Percentiles rank a stretch among this genome's conserved stretches.
Evolutionary conservation across 306 rosid species (phyloP).

Genomic region (Bauhinia variegata): DNA sequence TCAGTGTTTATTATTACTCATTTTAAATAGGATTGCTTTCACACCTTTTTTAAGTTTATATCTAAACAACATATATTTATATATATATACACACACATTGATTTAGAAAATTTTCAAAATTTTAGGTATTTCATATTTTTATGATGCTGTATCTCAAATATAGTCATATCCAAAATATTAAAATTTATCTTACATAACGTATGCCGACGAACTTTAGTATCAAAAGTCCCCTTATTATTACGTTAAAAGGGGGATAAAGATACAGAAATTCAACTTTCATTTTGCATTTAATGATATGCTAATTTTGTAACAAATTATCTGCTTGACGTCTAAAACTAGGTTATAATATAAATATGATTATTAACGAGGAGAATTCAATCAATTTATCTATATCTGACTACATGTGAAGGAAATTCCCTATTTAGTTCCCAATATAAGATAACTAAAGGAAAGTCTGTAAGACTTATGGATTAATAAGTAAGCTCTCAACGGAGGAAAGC

Average conservation of each 20-base stretch:
- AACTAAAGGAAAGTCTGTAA: background rate
- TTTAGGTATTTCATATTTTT: too few species aligned
- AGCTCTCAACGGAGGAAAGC: background rate
- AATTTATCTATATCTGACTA: constrained; percentile 13
- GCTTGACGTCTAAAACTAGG: constrained; percentile 21
- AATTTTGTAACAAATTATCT: background rate
- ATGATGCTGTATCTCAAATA: too few species aligned
- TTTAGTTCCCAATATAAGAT: background rate
- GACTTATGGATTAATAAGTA: constrained; percentile 12
- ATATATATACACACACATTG: too few species aligned
- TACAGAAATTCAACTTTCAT: background rate
- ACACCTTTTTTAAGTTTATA: too few species aligned
- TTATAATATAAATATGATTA: constrained; percentile 6
- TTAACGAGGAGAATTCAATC: constrained; percentile 12
- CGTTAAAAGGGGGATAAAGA: background rate
- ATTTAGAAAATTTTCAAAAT: too few species aligned
- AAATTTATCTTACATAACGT: too few species aligned
- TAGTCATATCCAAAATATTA: too few species aligned
- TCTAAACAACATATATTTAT: too few species aligned
- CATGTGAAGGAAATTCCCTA: background rate
- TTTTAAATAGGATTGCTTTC: too few species aligned
- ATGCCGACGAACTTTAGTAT: too few species aligned
- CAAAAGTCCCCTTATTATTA: background rate
- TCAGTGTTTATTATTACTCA: too few species aligned
- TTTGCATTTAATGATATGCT: background rate